Percentiles rank a stretch among this genome's conserved stretches.
phyloP scores from a whole-genome alignment of 1,284 basidiomycete species.

The Apiotrichum sp. region DNA sequence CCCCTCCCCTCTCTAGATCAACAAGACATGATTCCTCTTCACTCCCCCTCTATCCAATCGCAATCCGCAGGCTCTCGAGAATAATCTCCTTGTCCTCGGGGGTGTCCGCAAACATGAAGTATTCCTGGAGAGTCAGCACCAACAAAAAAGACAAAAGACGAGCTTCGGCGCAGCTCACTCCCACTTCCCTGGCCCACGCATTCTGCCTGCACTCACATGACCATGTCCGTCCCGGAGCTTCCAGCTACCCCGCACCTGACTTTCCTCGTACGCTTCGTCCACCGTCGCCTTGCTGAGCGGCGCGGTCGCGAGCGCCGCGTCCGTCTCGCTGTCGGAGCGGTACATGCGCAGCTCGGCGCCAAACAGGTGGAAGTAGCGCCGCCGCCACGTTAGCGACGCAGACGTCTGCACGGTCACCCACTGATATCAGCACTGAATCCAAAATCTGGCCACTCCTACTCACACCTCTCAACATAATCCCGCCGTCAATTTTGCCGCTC shows the following conservation, averaged over 20 bases:
- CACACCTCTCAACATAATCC: slow-evolving; percentile 41
- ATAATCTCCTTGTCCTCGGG: slow-evolving; percentile 36
- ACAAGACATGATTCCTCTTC: too few species aligned
- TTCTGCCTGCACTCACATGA: slow-evolving; percentile 22
- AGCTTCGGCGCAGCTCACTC: not conserved
- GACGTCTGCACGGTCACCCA: slow-evolving; percentile 41
- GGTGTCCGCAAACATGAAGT: slow-evolving; percentile 41
- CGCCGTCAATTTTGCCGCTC: slow-evolving; percentile 21
- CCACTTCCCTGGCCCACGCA: not conserved
- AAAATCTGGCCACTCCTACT: slow-evolving; percentile 10
- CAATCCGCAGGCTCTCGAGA: slow-evolving; percentile 22
- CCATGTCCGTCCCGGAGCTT: slow-evolving; percentile 23
- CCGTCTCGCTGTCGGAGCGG: slow-evolving; percentile 18
- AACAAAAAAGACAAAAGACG: too few species aligned
- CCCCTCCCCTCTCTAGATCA: too few species aligned
- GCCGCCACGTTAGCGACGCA: slow-evolving; percentile 34
- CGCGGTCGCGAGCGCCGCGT: slow-evolving; percentile 3
- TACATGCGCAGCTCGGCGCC: slow-evolving; percentile 29
- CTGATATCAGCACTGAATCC: slow-evolving; percentile 14
- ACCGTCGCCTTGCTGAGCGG: not conserved
- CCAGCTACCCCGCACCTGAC: slow-evolving; percentile 40
- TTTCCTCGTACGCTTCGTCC: slow-evolving; percentile 35
- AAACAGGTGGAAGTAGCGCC: slow-evolving; percentile 37
- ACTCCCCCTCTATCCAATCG: slow-evolving; percentile 2
- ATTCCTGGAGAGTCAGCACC: slow-evolving; percentile 18